Evolutionary conservation across 2,329 filamentous ascomycete species (phyloP).

Genomic region (Alternaria brassicicola): DNA sequence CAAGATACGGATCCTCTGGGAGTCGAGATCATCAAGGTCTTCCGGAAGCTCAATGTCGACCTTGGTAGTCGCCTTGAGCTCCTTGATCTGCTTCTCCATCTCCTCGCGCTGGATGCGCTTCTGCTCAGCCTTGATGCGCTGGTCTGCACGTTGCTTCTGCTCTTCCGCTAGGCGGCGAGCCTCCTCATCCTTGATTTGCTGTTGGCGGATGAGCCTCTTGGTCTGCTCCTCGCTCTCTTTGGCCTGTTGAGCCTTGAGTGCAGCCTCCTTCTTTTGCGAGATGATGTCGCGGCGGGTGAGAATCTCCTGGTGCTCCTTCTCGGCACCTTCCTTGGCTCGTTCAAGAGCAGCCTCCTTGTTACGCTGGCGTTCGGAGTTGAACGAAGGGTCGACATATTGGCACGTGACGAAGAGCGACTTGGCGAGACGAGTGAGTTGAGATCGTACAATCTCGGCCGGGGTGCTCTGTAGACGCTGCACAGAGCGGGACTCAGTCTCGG

Average conservation of each 20-base stretch:
- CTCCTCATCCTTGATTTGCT: constrained; percentile 89
- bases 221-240: constrained; percentile 93
- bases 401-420: constrained; percentile 92
- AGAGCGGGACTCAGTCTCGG: constrained; percentile 80
- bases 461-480: constrained; percentile 97
- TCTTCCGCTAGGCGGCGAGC: constrained; percentile 88
- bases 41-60: constrained; percentile 82
- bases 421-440: constrained; percentile 88
- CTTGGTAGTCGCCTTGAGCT: constrained; percentile 88
- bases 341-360: constrained; percentile 80
- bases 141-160: constrained; percentile 87
- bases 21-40: constrained; percentile 72
- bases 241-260: constrained; percentile 83
- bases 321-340: constrained; percentile 84
- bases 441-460: constrained; percentile 94
- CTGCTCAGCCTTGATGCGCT: constrained; percentile 71
- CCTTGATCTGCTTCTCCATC: constrained; percentile 86
- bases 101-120: constrained; percentile 56
- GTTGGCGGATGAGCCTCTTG: constrained; percentile 82
- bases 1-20: constrained; percentile 79
- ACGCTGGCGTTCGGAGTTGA: constrained; percentile 80
- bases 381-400: constrained; percentile 91
- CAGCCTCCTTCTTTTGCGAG: constrained; percentile 95
- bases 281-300: constrained; percentile 88
- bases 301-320: constrained; percentile 86